Evolutionary conservation across 139 green algal genomes (phyloP).

Genomic region (Tetradesmus obliquus): DNA sequence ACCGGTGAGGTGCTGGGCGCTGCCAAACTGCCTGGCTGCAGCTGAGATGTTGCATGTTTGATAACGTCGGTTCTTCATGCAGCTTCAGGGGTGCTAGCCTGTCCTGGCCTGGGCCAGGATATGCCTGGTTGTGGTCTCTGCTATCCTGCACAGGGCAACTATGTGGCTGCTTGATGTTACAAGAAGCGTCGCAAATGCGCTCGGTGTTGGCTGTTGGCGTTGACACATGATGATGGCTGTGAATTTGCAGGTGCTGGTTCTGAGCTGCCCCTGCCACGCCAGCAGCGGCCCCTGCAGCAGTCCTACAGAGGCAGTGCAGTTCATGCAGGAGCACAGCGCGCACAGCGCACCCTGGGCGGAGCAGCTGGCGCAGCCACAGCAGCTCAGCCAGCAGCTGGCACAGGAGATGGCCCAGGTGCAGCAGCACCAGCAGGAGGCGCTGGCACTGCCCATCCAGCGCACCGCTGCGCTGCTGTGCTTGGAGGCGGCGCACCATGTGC

Average conservation of each 20-base stretch:
- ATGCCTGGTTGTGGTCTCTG: background rate
- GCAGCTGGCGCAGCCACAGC: background rate
- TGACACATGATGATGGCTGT: no score
- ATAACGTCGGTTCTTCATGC: no score
- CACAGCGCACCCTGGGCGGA: background rate
- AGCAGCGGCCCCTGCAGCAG: slow-evolving; percentile 3
- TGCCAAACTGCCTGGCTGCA: background rate
- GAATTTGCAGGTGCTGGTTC: background rate
- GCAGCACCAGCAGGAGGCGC: slow-evolving; percentile 6
- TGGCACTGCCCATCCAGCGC: slow-evolving; percentile 11
- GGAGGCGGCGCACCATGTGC: slow-evolving; percentile 7
- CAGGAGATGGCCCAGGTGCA: slow-evolving; percentile 13
- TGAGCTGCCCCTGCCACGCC: slow-evolving; percentile 6
- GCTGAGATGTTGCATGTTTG: background rate
- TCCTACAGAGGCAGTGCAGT: slow-evolving; percentile 14
- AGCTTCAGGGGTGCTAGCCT: background rate
- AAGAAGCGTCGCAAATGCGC: no score
- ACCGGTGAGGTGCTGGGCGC: background rate
- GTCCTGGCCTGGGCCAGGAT: no score
- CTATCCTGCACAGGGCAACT: background rate
- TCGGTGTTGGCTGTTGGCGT: no score
- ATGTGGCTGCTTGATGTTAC: no score
- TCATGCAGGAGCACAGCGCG: slow-evolving; percentile 19
- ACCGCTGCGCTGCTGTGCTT: slow-evolving; percentile 7
- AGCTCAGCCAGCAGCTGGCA: background rate